A percentile compares a stretch with the other conserved stretches of the same genome.
phyloP scores from a whole-genome alignment of 2,329 filamentous ascomycete genomes.

The Aspergillus ustus region DNA sequence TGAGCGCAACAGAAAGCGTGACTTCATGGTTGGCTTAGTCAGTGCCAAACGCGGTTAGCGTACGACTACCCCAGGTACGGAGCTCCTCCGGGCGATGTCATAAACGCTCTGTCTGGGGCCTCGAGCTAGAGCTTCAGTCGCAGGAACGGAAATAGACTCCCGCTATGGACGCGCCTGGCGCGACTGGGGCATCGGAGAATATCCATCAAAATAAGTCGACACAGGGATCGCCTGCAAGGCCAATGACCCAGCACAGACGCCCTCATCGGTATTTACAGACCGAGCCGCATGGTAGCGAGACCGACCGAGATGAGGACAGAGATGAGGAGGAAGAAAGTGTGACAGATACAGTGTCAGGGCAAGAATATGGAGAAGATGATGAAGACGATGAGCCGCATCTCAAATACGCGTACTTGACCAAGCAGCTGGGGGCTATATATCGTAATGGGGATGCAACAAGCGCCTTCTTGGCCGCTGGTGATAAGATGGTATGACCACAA shows the following conservation, averaged over 20 bases:
- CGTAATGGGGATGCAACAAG: slow-evolving; percentile 95
- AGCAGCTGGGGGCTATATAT: slow-evolving; percentile 78
- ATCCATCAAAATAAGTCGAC: slow-evolving; percentile 26
- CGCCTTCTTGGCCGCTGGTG: slow-evolving; percentile 83
- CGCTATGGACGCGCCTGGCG: slow-evolving; percentile 46
- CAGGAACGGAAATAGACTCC: slow-evolving; percentile 31
- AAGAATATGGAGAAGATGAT: slow-evolving; percentile 71
- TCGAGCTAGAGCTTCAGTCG: slow-evolving; percentile 26
- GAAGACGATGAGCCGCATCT: slow-evolving; percentile 93
- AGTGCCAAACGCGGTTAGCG: slow-evolving; percentile 5
- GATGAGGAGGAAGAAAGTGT: slow-evolving; percentile 30
- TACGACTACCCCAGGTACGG: slow-evolving; percentile 21
- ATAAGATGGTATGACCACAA: slow-evolving; percentile 78
- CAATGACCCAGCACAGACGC: slow-evolving; percentile 9
- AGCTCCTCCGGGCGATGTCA: slow-evolving; percentile 20
- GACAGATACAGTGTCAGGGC: slow-evolving; percentile 41
- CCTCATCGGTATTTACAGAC: slow-evolving; percentile 8
- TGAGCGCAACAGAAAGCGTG: slow-evolving; percentile 3
- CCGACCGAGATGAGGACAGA: slow-evolving; percentile 23
- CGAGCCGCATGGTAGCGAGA: slow-evolving; percentile 18
- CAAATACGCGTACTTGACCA: slow-evolving; percentile 89
- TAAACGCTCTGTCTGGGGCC: slow-evolving; percentile 10
- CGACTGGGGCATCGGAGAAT: slow-evolving; percentile 33
- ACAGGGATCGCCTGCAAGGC: slow-evolving; percentile 21
- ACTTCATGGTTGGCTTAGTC: slow-evolving; percentile 16